Evolutionary conservation across 169 alveolate genomes (phyloP), one percentile per base, ranked within the genome.

Genomic region (Miamiensis avidus): DNA sequence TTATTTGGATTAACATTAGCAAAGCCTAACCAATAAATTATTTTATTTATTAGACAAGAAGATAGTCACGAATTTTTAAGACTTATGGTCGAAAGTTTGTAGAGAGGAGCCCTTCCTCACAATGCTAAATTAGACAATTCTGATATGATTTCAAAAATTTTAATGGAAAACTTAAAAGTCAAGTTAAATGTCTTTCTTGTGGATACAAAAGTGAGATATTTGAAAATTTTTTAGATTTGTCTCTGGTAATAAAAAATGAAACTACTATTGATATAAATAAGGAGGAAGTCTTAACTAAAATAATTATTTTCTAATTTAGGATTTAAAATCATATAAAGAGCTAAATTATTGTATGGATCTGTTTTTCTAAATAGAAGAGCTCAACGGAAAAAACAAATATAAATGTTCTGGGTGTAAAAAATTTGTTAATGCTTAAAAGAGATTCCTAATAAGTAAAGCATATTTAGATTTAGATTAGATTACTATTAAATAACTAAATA

Each of bases 21-120:
- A 49, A 11, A 49, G 20, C 20, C 20, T 49, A 11, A 49, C 4
- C 20, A 11, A 49, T 11, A 4, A 49, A 49, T 49, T 49, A 11
- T 11, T 49, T 49, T 11, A 49, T 49, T 49, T 49, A 49, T 49
- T 49, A 49, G 69, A 49, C 69, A 49, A 64, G 77, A 79, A n/a
- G 84, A 79, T 65, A 29, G 75, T 15, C 84, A 79, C n/a, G 84
- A 79, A 29, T 65, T 79, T n/a, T 29, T 79, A 64, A 79, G 84
- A 79, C 30, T 79, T 0, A 28, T 79, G 27, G 34, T 79, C 16
- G 84, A 79, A 25, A n/a, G 76, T 0, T 34, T 79, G 76, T 49
- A 79, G 64, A 79, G 65, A 64, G 65, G 84, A n/a, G 74, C 82
- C 0, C 25, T 77, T 1, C 74, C 34, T 79, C 64, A 49, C 29